Evolutionary conservation across 208 protist genomes (phyloP), one percentile per base, ranked within the genome.

Genomic region (Trypanosoma cruzi): DNA sequence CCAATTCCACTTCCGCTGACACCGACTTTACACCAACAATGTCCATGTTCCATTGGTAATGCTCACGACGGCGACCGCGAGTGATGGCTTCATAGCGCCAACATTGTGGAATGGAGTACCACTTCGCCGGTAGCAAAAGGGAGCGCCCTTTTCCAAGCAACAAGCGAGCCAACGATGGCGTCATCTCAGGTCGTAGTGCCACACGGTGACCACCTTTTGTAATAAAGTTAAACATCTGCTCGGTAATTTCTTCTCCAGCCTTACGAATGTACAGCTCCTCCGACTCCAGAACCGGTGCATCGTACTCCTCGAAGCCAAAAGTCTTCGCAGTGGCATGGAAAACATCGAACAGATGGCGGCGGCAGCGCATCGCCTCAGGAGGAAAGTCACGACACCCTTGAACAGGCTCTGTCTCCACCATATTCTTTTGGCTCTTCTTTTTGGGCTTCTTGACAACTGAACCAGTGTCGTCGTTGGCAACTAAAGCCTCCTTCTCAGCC

Each of bases 41-140:
- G 73, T 99, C 97, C 94, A 98, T 98, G 75, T 99, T 99, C 94
- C 96, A 99, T 81, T 99, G 97, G 77, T 97, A 99, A 82, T 99
- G 97, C 78, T 99, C 97, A 34, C 97, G 86, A 36, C 94, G 88
- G 34, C 97, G 92, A 28, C 96, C 97, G 48, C 95, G 91, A 48
- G 96, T 98, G 70, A 97, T 96, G 58, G 93, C 80, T 85, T 99
- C 97, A 71, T 97, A 98, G 58, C 97, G 93, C 97, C 96, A 99
- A 82, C 97, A 98, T 79, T 99, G 97, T 66, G 96, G 94, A 58
- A 98, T 95, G 48, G 85, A 89, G 84, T 96, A 98, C 97, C 97
- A 99, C 79, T 98, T 98, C 53, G 95, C 86, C 13, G 97, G 96
- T 24, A 98, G 73, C 16, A 97, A 70, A 14, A 98, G 80, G 3